Evolutionary conservation across 345 rosid genomes (phyloP).

Genomic region (Anastatica hierochuntica): DNA sequence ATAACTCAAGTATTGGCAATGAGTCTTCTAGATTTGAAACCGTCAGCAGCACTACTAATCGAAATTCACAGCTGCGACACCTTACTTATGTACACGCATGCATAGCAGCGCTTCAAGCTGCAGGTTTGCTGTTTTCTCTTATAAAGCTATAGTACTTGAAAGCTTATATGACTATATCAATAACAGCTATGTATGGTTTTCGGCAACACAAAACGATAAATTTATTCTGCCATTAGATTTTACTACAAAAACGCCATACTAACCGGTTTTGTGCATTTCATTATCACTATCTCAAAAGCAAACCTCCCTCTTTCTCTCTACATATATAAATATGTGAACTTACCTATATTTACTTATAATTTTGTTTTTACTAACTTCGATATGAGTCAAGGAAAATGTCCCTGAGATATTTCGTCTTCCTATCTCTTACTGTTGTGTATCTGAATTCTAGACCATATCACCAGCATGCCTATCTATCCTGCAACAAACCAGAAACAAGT

Average conservation of each 20-base stretch:
- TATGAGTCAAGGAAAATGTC: conserved; percentile 23
- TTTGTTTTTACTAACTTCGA: conserved; percentile 10
- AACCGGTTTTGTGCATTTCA: conserved; percentile 6
- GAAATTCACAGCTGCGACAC: too few species aligned
- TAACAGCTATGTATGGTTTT: too few species aligned
- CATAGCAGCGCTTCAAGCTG: too few species aligned
- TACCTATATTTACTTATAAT: conserved; percentile 17
- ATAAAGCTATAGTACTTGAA: too few species aligned
- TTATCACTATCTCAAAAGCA: conserved; percentile 10
- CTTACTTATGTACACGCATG: too few species aligned
- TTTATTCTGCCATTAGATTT: too few species aligned
- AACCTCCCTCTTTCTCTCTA: not conserved
- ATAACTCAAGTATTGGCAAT: too few species aligned
- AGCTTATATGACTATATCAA: too few species aligned
- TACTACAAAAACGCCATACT: not conserved
- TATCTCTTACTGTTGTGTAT: conserved; percentile 9
- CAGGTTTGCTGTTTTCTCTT: too few species aligned
- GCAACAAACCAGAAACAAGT: conserved; percentile 27
- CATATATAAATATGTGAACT: conserved; percentile 2
- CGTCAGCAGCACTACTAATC: too few species aligned
- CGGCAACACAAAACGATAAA: too few species aligned
- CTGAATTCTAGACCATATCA: conserved; percentile 7
- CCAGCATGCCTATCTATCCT: conserved; percentile 29
- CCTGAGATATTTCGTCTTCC: conserved; percentile 16
- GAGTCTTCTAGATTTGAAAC: too few species aligned